Percentiles rank a stretch among this genome's conserved stretches.
Conservation (phyloP, 495 filamentous ascomycete genomes). For the Neurospora sp. region DNA sequence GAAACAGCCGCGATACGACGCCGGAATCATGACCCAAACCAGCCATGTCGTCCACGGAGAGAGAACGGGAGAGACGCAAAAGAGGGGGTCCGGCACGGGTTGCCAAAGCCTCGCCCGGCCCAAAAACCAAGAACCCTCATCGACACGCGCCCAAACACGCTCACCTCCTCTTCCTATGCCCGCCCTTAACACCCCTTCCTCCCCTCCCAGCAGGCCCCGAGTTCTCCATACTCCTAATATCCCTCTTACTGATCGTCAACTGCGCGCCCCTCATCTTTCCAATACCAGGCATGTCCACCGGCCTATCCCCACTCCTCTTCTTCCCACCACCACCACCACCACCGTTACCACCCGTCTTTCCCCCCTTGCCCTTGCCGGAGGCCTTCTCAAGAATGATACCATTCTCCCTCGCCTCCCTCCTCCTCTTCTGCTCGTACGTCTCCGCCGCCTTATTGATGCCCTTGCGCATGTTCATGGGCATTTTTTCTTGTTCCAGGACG, state of each 20-base stretch:
- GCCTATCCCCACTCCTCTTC: conserved; percentile 46
- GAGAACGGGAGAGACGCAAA: background rate
- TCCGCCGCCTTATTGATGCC: conserved; percentile 61
- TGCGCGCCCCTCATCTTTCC: conserved; percentile 74
- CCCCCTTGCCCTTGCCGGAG: conserved; percentile 13
- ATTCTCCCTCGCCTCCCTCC: conserved; percentile 75
- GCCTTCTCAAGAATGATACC: conserved; percentile 80
- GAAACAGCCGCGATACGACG: background rate
- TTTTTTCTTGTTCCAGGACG: conserved; percentile 63
- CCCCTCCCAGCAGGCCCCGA: conserved; percentile 16
- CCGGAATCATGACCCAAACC: background rate
- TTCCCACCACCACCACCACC: conserved; percentile 23
- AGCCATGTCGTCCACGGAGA: background rate
- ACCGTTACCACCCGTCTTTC: conserved; percentile 30
- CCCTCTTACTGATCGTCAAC: conserved; percentile 65
- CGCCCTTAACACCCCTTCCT: conserved; percentile 6
- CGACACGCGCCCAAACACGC: background rate
- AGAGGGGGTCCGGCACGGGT: background rate
- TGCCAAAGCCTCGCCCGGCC: background rate
- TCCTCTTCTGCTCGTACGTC: conserved; percentile 55
- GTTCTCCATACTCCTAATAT: conserved; percentile 56
- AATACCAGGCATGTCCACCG: conserved; percentile 63
- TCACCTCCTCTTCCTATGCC: conserved; percentile 13
- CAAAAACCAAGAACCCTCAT: background rate
- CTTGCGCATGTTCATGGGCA: conserved; percentile 72